Evolutionary conservation across 768 basidiomycete genomes (phyloP), one percentile per base, ranked within the genome.

Genomic region (Podaxis sp.): DNA sequence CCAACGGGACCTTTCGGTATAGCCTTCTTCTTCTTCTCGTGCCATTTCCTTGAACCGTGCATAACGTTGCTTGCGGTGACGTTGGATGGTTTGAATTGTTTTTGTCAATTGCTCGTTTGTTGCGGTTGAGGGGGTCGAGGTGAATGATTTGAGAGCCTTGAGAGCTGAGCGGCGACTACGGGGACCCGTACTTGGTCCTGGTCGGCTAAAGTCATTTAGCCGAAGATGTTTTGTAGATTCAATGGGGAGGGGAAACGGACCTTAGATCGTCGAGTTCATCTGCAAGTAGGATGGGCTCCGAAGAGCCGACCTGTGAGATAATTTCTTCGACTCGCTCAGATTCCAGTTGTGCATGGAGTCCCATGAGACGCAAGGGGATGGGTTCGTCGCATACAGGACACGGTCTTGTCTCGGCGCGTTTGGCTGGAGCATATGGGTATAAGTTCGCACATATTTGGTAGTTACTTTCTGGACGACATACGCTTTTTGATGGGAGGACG

Each of bases 331-430:
- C 79, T 63, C 90, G 82, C 65, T 89, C 80, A 37, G 79, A 74
- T 70, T 93, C 91, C 27, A 92, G 77, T 44, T 77, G 78, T 2
- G 81, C 78, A 65, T 93, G 91, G 59, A 75, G 77, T 2, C 76
- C 77, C 14, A 93, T 77, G n/a, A 92, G 78, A 11, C 90, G 85
- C 23, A 91, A 68, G 13, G 91, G 90, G 44, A 93, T 88, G 40
- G 69, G 69, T 69, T 93, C 90, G 13, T 79, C 74, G 72, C 91
- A 93, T 40, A 88, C 82, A 1, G 91, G 91, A 67, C 91, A 93
- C 61, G 76, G 76, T 60, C 85, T 78, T 2, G 89, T 93, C 68
- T 91, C 90, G 16, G 87, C 90, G 47, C 87, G 83, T 70, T 85
- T 89, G 3, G 79, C 89, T 90, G 60, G 10, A 51, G 9, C 23